Evolutionary conservation across 129 eudicot genomes (phyloP), one percentile per base, ranked within the genome.

Genomic region (Artemisia argyi): DNA sequence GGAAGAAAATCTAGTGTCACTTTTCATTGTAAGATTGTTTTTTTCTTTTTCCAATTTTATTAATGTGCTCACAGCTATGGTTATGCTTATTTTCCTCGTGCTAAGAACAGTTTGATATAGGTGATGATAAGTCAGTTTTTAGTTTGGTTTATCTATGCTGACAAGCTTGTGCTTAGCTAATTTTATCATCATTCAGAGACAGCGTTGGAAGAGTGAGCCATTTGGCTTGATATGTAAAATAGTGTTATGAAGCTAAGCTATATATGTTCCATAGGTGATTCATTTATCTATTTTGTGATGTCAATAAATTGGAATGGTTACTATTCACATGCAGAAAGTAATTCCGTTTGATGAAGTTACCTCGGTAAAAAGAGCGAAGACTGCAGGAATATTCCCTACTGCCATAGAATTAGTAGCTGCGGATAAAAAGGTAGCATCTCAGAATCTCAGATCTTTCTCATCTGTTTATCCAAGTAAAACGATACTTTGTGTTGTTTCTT

Each of bases 321-420:
- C 30, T 74, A 53, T 80, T 67, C 22, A 54, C 20, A 75, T 76
- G 74, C 83, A 94, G 99, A 94, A 88, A 88, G 78, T 88, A 76
- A 90, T 94, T 65, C 85, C 89, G 18, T 94, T 94, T 76, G 74
- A 78, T 57, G 97, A 90, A 70, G 61, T 94, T 80, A 88, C 99
- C 48, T 79, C 79, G 50, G 89, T 94, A 47, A 81, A 88, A 75
- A 90, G 97, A 83, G 99, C 99, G 53, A 94, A 88, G 70, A 86
- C 96, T 16, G 99, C 96, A 54, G 97, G 86, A 57, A 84, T 94
- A 73, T 94, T 94, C 76, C 99, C 99, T 7, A 94, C 96, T 77
- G 99, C 99, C 65, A 94, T 94, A 78, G 97, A 94, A 80, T 74
- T 94, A 69, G 66, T 69, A 35, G 93, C 94, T 77, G 82, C 85